Percentiles rank a stretch among this genome's conserved stretches.
These are phyloP conservation scores for Amoebophrya sp. DNA, from an alignment of 169 alveolate genomes.

Conservation along the genomic window DNA sequence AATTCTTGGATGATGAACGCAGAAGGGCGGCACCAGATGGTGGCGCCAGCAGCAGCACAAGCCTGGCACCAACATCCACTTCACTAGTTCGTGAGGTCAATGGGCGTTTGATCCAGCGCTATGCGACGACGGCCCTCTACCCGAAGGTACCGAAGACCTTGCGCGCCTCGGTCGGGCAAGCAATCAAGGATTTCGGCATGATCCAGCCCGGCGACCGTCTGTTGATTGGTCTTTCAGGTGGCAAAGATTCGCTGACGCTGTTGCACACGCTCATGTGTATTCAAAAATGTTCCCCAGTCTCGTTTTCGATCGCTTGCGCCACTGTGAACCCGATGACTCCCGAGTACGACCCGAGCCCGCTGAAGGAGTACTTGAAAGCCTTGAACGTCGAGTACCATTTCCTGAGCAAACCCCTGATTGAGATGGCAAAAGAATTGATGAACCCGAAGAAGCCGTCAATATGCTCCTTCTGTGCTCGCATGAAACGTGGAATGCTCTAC, in stretches of 20 bases:
- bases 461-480: conserved; percentile 83
- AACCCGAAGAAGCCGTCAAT: conserved; percentile 57
- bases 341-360: conserved; percentile 78
- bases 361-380: conserved; percentile 56
- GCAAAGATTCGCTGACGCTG: conserved; percentile 82
- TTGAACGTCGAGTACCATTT: conserved; percentile 75
- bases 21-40: background rate
- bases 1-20: too few species aligned
- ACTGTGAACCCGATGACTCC: conserved; percentile 85
- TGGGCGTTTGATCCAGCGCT: background rate
- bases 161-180: conserved; percentile 67
- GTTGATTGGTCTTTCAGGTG: conserved; percentile 81
- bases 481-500: conserved; percentile 86
- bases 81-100: background rate
- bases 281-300: conserved; percentile 65
- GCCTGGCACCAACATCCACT: background rate
- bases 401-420: conserved; percentile 73
- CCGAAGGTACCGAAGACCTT: conserved; percentile 51
- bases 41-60: background rate
- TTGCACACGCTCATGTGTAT: conserved; percentile 63
- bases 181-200: conserved; percentile 78
- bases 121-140: background rate
- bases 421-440: conserved; percentile 70
- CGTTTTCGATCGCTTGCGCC: conserved; percentile 74
- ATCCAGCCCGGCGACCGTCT: conserved; percentile 74